A percentile compares a stretch with the other conserved stretches of the same genome.
These are phyloP conservation scores for Capsicum chinense DNA, from an alignment of 257 asterid genomes.

Conservation along the genomic window DNA sequence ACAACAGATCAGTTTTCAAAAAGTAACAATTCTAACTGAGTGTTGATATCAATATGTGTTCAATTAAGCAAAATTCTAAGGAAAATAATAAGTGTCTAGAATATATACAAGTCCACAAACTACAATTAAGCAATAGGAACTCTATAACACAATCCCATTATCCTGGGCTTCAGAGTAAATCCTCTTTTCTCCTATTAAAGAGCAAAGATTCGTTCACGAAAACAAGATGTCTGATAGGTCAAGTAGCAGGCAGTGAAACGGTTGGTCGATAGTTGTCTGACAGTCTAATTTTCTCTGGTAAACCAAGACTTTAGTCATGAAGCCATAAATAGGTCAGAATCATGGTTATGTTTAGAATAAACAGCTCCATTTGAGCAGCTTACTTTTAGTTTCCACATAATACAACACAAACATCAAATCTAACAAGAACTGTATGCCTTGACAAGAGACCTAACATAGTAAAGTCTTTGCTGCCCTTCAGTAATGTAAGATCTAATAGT, in stretches of 20 bases:
- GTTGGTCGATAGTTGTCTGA: background rate
- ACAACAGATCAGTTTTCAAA: conserved; percentile 21
- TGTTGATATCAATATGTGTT: background rate
- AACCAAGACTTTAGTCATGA: background rate
- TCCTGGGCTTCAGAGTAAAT: conserved; percentile 2
- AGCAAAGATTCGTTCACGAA: background rate
- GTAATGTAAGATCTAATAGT: background rate
- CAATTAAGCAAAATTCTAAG: background rate
- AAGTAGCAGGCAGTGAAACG: background rate
- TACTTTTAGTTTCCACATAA: background rate
- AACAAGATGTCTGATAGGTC: background rate
- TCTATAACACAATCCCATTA: background rate
- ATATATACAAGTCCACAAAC: background rate
- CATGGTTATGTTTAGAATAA: background rate
- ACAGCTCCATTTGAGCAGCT: conserved; percentile 23
- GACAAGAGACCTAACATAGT: background rate
- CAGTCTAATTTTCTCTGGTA: background rate
- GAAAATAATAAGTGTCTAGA: background rate
- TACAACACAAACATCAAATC: background rate
- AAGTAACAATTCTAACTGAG: conserved; percentile 6
- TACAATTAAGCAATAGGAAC: background rate
- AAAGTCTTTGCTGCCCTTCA: background rate
- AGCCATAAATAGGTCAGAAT: background rate
- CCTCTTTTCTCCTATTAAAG: background rate
- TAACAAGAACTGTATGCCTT: background rate